Evolutionary conservation across 2,329 filamentous ascomycete genomes (phyloP).

Genomic region (Elsinoe necatrix): DNA sequence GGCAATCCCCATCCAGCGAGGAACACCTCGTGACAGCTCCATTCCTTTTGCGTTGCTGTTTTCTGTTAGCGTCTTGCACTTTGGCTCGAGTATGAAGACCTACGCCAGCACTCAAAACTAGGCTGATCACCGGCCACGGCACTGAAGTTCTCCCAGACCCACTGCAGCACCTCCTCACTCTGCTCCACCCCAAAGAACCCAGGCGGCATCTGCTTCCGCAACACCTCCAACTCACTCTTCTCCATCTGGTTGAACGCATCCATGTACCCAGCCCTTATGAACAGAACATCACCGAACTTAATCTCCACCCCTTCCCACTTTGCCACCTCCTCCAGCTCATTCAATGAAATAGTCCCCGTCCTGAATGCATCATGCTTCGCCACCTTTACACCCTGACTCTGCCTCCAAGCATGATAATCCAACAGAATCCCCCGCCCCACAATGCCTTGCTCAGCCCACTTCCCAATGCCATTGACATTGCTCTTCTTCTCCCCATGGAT

Average conservation of each 20-base stretch:
- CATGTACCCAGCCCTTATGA: slow-evolving; percentile 43
- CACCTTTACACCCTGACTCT: slow-evolving; percentile 25
- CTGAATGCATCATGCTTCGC: slow-evolving; percentile 29
- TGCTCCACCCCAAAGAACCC: slow-evolving; percentile 43
- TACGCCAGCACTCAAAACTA: slow-evolving; percentile 32
- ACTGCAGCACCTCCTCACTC: slow-evolving; percentile 38
- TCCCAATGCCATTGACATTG: slow-evolving; percentile 38
- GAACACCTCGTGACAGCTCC: slow-evolving; percentile 39
- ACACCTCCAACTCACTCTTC: slow-evolving; percentile 30
- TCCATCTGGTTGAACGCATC: slow-evolving; percentile 33
- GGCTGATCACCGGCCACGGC: slow-evolving; percentile 34
- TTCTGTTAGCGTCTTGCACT: not conserved
- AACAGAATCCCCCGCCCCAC: slow-evolving; percentile 48
- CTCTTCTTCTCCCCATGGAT: slow-evolving; percentile 32
- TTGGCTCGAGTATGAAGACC: not conserved
- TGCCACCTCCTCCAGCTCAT: slow-evolving; percentile 38
- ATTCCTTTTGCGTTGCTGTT: slow-evolving; percentile 29
- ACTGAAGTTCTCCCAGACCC: slow-evolving; percentile 33
- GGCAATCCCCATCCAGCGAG: slow-evolving; percentile 44
- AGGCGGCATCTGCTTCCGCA: slow-evolving; percentile 33
- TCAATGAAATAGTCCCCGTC: slow-evolving; percentile 29
- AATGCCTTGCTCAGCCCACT: slow-evolving; percentile 47
- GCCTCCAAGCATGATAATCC: slow-evolving; percentile 45
- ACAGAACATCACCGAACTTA: slow-evolving; percentile 49
- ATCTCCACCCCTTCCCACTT: slow-evolving; percentile 41